Evolutionary conservation across 2,329 filamentous ascomycete genomes (phyloP), one percentile per base, ranked within the genome.

Genomic region (Sporothrix pseudoabietina): DNA sequence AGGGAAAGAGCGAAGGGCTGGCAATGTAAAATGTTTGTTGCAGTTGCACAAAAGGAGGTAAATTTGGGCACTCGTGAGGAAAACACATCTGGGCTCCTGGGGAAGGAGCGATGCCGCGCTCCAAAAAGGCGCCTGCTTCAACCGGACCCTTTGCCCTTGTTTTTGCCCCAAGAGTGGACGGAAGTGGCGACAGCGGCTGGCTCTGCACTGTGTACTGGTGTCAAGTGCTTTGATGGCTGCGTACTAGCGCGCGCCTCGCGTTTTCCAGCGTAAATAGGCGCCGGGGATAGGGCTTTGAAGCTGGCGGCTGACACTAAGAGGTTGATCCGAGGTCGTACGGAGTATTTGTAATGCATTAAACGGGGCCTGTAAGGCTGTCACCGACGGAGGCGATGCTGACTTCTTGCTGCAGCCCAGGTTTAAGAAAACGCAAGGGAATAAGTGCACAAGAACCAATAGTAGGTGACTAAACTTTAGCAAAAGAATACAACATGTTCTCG

Each of bases 81-180:
- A 59, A 35, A 16, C 26, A 22, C 8, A 10, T 1, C 22, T 8
- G 14, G 41, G 47, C 3, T 4, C 3, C 22, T 8, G 14, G 41
- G 47, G 66, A 39, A 69, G 14, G 47, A 69, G 66, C 66, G 66
- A 69, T 55, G 66, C 44, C 63, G 63, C 65, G 26, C 65, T 47
- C 49, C 65, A 26, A 19, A 68, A 66, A 66, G 63, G 16, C 65
- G 65, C 4, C 44, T 52, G 16, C 65, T 32, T 22, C 26, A 2
- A 2, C 16, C 8, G 47, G 10, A 52, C 12, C 47, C 65, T 16
- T 44, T 66, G 61, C 44, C 44, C 6, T 68, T 52, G 44, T 68
- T 68, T 52, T 52, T 12, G 30, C 65, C 65, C 65, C 44, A 68
- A 19, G 9, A 32, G 16, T 30, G 39, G 61, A 4, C n/a, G 39